A percentile compares a stretch with the other conserved stretches of the same genome.
Evolutionary conservation across 768 basidiomycete species (phyloP).

Genomic region (Leccinum longicurvipes): DNA sequence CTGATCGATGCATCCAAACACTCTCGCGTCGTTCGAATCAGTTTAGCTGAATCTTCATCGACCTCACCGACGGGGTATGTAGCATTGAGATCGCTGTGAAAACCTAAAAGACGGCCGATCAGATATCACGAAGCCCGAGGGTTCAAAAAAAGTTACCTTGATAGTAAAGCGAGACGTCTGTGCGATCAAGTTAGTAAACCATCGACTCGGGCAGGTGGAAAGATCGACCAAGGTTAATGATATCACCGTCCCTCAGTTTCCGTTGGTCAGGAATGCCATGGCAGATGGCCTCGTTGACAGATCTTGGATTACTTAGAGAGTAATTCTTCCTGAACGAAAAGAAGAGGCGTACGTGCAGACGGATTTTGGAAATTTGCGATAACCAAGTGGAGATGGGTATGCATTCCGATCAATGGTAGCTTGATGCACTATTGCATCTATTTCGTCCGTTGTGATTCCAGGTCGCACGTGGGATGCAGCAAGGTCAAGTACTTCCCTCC

Average conservation of each 20-base stretch:
- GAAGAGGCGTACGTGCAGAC: constrained; percentile 78
- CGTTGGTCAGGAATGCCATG: constrained; percentile 93
- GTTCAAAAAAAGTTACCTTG: constrained; percentile 48
- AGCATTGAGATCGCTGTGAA: constrained; percentile 89
- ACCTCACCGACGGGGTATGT: constrained; percentile 89
- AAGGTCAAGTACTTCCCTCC: constrained; percentile 89
- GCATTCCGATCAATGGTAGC: constrained; percentile 86
- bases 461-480: constrained; percentile 82
- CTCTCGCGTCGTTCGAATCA: constrained; percentile 80
- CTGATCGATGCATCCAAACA: constrained; percentile 88
- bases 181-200: constrained; percentile 13
- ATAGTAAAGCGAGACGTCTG: constrained; percentile 80
- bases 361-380: constrained; percentile 90
- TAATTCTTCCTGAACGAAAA: background rate
- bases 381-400: constrained; percentile 93
- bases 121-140: background rate
- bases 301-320: constrained; percentile 41
- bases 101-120: constrained; percentile 48
- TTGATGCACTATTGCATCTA: constrained; percentile 91
- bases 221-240: constrained; percentile 82
- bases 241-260: constrained; percentile 87
- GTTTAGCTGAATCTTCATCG: constrained; percentile 76
- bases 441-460: constrained; percentile 94
- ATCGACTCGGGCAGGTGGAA: constrained; percentile 5
- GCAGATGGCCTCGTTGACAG: constrained; percentile 94